Evolutionary conservation across 768 basidiomycete genomes (phyloP), one percentile per base, ranked within the genome.

Genomic region (Leccinum truebloodii): DNA sequence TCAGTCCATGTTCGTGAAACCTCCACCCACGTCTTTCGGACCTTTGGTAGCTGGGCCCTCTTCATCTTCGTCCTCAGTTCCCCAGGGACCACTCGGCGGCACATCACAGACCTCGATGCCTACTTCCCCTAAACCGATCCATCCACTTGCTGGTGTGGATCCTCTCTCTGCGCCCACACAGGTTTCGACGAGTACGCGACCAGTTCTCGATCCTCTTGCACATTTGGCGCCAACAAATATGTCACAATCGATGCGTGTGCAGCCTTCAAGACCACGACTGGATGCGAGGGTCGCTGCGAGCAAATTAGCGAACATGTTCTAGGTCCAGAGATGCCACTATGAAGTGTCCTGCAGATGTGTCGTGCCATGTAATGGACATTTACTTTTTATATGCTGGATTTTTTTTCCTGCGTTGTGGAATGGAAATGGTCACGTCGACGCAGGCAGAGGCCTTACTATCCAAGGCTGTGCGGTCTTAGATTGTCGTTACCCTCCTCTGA

Each of bases 261-360:
- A 86, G 65, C 86, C 89, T 14, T 84, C 85, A 53, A 77, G 91
- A 65, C 85, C 88, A 49, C 80, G 89, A 67, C 73, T 96, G 67
- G 95, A 97, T 71, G 88, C 94, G 10, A 80, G 88, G 68, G 88
- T 92, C 69, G 92, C 92, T 14, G 93, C 92, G 20, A 91, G 91
- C 71, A 95, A 94, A 73, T 81, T 95, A 59, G 93, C 92, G 7
- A 95, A 94, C 69, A 89, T 92, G 88, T 91, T 92, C 71, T 92
- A 77, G 70, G 35, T 53, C n/a, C 18, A 50, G 35, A 58, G 50
- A 57, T 32, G 49, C n/a, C 6, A 16, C 18, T 37, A 26, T 49
- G 39, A 14, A 3, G 46, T 55, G 53, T n/a, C 22, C 51, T 44
- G 53, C 26, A 22, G 53, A 51, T 56, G 52, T 59, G 58, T 56